Evolutionary conservation across 2,329 filamentous ascomycete species (phyloP), one percentile per base, ranked within the genome.

Genomic region (Botrytis elliptica): DNA sequence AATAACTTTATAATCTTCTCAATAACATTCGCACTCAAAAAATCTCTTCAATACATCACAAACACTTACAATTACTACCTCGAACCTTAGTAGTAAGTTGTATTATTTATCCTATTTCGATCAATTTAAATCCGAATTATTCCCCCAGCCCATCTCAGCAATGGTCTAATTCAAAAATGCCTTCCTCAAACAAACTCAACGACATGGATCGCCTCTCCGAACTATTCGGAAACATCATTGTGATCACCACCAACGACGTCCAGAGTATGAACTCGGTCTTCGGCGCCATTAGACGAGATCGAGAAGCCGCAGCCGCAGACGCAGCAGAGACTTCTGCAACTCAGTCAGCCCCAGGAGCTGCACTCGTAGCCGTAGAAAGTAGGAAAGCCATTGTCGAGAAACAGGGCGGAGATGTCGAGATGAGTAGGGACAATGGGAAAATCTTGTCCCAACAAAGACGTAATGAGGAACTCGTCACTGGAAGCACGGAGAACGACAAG

Each of bases 401-500:
- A 2, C 7, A 57, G 0, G 52, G 0, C 18, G n/a, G 6, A 0
- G 18, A 57, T 33, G 0, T 57, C 4, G n/a, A n/a, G n/a, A 57
- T 9, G 3, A 6, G 3, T 8, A 57, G 16, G n/a, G 52, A 33
- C 14, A 18, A 18, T 33, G 16, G 3, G 4, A 57, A 57, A 14
- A 33, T n/a, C 52, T 18, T 4, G 0, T 18, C 5, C 0, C 2
- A 57, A 29, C 29, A 18, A 18, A 10, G 8, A 29, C 12, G 38
- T 12, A 2, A 40, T 40, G 38, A 18, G n/a, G 12, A 18, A 1
- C n/a, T 5, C 7, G 7, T 3, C 3, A 18, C 52, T 6, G 18
- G 25, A 33, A 40, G 4, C 6, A 40, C 2, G 22, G 4, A 14
- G 0, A n/a, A 52, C 10, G 4, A 5, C 0, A 52, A 14, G 4